These are phyloP conservation scores for Aspergillus sp. DNA, from an alignment of 2,329 filamentous ascomycete species.

Conservation along the genomic window DNA sequence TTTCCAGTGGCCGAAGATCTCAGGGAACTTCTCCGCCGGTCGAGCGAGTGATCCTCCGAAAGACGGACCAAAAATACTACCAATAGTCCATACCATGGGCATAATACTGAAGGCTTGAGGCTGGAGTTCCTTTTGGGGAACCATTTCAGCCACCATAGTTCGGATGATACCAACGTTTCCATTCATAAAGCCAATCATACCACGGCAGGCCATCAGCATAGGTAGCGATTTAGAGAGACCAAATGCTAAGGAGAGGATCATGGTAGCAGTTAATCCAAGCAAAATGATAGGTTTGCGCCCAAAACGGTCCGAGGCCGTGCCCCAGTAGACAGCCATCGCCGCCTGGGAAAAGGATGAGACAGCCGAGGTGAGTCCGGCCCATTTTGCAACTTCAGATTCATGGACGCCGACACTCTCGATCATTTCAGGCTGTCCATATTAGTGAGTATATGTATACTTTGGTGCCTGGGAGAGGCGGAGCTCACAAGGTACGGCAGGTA, in stretches of 20 bases:
- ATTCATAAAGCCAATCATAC: constrained; percentile 78
- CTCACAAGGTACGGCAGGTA: constrained; percentile 61
- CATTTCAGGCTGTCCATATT: constrained; percentile 65
- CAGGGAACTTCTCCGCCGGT: constrained; percentile 72
- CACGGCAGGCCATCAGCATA: constrained; percentile 77
- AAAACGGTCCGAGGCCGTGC: constrained; percentile 71
- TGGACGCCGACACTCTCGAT: constrained; percentile 74
- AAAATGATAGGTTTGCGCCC: constrained; percentile 84
- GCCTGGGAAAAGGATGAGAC: constrained; percentile 73
- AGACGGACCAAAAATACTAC: constrained; percentile 81
- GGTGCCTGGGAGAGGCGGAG: background rate
- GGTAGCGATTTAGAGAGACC: constrained; percentile 76
- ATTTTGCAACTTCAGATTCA: constrained; percentile 68
- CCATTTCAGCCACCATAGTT: constrained; percentile 90
- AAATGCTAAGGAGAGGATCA: constrained; percentile 78
- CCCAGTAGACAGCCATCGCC: constrained; percentile 71
- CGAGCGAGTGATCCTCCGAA: constrained; percentile 86
- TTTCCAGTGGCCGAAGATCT: constrained; percentile 63
- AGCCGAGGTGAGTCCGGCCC: constrained; percentile 73
- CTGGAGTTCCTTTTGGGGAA: constrained; percentile 81
- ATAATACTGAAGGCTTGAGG: constrained; percentile 89
- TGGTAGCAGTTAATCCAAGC: constrained; percentile 70
- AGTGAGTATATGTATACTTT: background rate
- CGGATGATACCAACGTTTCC: constrained; percentile 93
- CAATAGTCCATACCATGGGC: constrained; percentile 87